phyloP scores from a whole-genome alignment of 306 rosid genomes.

The Citrullus colocynthis region DNA sequence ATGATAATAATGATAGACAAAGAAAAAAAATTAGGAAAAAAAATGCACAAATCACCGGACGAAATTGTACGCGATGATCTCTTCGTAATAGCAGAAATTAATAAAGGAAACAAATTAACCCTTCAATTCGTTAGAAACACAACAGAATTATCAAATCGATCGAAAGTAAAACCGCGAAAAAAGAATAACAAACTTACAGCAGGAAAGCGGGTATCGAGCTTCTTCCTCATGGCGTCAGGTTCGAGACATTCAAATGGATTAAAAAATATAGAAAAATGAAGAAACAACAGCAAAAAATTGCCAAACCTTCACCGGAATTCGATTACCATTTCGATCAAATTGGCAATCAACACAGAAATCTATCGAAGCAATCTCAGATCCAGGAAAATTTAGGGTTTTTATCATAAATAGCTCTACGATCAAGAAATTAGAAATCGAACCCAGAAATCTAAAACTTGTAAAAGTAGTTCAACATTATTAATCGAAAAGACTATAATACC shows the following conservation, averaged over 20 bases:
- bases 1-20: neutral
- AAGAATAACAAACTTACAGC: slow-evolving; percentile 46
- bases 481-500: neutral
- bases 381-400: slow-evolving; percentile 10
- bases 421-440: slow-evolving; percentile 1
- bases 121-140: slow-evolving; percentile 4
- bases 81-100: neutral
- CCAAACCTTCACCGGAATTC: slow-evolving; percentile 18
- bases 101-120: neutral
- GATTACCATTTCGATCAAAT: slow-evolving; percentile 15
- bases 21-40: neutral
- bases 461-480: neutral
- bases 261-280: slow-evolving; percentile 5
- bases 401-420: slow-evolving; percentile 10
- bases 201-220: slow-evolving; percentile 94
- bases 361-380: slow-evolving; percentile 44
- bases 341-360: slow-evolving; percentile 22
- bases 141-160: neutral
- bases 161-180: neutral
- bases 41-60: neutral
- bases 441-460: neutral
- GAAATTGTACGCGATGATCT: neutral
- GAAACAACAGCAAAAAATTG: slow-evolving; percentile 12
- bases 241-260: slow-evolving; percentile 12
- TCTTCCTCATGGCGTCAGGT: slow-evolving; percentile 81